Base-by-base conservation (phyloP, 352 stramenopile species). In the Globisporangium paddicum region DNA sequence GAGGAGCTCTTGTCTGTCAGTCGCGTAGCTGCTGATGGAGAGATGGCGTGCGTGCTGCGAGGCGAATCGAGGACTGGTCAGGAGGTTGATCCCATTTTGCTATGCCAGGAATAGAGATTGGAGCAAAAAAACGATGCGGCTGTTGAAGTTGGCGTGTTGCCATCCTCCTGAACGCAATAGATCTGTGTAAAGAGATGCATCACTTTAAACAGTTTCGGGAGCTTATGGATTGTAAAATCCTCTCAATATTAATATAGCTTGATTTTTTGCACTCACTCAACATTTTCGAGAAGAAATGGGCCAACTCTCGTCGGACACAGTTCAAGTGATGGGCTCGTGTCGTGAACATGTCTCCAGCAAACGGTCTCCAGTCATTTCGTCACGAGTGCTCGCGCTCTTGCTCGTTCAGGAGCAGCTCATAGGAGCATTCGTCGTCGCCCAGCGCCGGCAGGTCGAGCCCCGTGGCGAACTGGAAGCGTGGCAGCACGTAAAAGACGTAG, bases 401-500 rank as follows among this genome's bases (percentile, higher is more conserved):
- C 30, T 68, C 55, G 60, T 66, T 62, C 37, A 64, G 13, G 8
- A 77, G 55, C 28, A 77, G 64, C 40, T 75, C 58, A 58, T 77
- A 77, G 44, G 64, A 63, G 34, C 25, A 23, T 5, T 60, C 48
- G 35, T 60, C 48, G 4, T 30, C 21, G 19, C 70, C 54, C n/a
- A 88, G 51, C 8, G 77, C 80, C 2, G 80, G 74, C 18, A 90
- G 61, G 40, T 90, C 80, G 21, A 90, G 62, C 23, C 67, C 49
- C 18, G 76, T 86, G 28, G 70, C 73, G 51, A 87, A 88, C 64
- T 87, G 76, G 63, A 82, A 84, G 25, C 80, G 77, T 30, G 76
- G 72, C 42, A 87, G 56, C 55, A 86, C 60, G 48, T 80, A 90
- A 64, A 90, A 90, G 21, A 90, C 80, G 64, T 88, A 88, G 45